Evolutionary conservation across 2,329 filamentous ascomycete species (phyloP).

Genomic region (Zopfia rhizophila): DNA sequence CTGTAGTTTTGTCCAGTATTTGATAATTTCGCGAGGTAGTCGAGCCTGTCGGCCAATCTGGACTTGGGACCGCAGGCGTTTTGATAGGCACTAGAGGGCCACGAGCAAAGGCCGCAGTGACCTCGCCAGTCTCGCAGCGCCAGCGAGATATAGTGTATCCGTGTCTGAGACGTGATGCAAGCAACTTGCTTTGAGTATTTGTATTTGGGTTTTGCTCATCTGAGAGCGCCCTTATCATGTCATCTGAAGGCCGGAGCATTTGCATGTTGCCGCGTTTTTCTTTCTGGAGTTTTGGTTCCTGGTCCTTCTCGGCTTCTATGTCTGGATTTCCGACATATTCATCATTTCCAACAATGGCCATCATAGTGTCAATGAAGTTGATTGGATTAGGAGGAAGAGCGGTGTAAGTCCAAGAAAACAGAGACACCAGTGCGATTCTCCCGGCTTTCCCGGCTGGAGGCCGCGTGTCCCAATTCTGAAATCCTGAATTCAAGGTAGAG

Average conservation of each 20-base stretch:
- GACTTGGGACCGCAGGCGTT: conserved; percentile 19
- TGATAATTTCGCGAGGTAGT: conserved; percentile 51
- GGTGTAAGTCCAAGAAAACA: conserved; percentile 57
- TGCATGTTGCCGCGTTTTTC: too few relatives aligned
- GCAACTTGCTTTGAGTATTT: too few relatives aligned
- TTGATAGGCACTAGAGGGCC: conserved; percentile 51
- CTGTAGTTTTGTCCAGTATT: conserved; percentile 52
- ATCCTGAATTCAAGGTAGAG: too few relatives aligned
- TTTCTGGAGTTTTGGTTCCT: too few relatives aligned
- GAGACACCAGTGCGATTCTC: conserved; percentile 47
- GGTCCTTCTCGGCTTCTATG: too few relatives aligned
- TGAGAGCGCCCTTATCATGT: not conserved
- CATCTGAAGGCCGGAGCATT: conserved; percentile 2
- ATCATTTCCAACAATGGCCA: conserved; percentile 2
- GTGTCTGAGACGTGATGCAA: conserved; percentile 37
- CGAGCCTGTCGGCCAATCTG: conserved; percentile 31
- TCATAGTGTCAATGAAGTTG: conserved; percentile 45
- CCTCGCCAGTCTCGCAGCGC: conserved; percentile 54
- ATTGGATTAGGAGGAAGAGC: conserved; percentile 44
- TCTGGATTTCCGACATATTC: not conserved
- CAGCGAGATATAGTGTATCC: conserved; percentile 55
- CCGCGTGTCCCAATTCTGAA: too few relatives aligned
- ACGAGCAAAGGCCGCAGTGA: conserved; percentile 49
- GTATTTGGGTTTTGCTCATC: not conserved
- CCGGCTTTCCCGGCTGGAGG: conserved; percentile 19